phyloP scores from a whole-genome alignment of 164 flowering plant species.

The Umbilicus rupestris region DNA sequence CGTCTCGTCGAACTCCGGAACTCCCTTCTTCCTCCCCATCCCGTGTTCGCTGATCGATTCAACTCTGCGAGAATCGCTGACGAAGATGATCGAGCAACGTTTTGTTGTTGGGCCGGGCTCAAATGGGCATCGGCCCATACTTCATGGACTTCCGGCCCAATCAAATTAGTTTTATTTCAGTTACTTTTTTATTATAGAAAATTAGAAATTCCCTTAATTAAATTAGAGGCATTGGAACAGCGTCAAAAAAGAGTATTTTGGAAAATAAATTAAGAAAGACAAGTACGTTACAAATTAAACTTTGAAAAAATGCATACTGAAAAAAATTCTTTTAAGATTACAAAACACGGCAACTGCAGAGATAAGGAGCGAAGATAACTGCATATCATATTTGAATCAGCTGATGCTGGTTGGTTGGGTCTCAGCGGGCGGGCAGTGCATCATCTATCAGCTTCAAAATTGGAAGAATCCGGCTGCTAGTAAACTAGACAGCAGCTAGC shows the following conservation, averaged over 20 bases:
- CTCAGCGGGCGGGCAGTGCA: neutral
- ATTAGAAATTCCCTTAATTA: no score
- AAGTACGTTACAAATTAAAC: no score
- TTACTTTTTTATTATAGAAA: no score
- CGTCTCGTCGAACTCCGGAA: slow-evolving; percentile 55
- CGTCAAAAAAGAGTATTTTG: no score
- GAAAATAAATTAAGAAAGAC: no score
- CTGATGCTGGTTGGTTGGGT: neutral
- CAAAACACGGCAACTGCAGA: neutral
- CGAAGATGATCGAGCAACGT: neutral
- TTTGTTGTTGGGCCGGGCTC: neutral
- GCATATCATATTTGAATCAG: neutral
- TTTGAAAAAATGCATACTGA: no score
- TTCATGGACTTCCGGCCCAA: neutral
- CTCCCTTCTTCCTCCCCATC: slow-evolving; percentile 46
- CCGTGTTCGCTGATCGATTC: neutral
- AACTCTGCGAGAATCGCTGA: neutral
- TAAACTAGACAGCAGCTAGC: neutral
- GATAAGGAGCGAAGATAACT: neutral
- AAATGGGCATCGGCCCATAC: no score
- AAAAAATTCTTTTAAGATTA: neutral
- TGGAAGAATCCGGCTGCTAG: neutral
- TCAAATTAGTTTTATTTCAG: neutral
- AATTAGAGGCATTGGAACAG: no score
- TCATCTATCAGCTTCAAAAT: neutral